Conservation (phyloP, 108 stramenopile species). For the Cyclotella sp. region DNA sequence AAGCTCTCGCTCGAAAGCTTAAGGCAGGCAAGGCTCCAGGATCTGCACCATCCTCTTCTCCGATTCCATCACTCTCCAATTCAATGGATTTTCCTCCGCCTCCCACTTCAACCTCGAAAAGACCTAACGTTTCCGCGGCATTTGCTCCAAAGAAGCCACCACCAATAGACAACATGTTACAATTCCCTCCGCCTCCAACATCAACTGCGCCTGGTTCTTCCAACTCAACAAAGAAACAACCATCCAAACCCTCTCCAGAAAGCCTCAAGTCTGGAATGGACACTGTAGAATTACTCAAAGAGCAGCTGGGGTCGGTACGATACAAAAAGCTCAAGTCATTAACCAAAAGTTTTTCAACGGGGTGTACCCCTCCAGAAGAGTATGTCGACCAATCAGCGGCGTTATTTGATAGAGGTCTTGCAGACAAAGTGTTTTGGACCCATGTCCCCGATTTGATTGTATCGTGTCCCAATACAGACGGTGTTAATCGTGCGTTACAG, state of each 20-base stretch:
- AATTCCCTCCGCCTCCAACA: slow-evolving; percentile 51
- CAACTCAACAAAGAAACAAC: slow-evolving; percentile 6
- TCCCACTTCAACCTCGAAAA: slow-evolving; percentile 30
- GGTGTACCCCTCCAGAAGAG: slow-evolving; percentile 55
- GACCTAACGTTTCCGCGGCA: slow-evolving; percentile 20
- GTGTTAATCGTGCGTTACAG: slow-evolving; percentile 55
- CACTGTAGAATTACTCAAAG: slow-evolving; percentile 76
- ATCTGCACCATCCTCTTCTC: slow-evolving; percentile 8
- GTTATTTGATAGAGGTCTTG: slow-evolving; percentile 75
- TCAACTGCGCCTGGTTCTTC: slow-evolving; percentile 1
- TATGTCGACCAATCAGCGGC: slow-evolving; percentile 76
- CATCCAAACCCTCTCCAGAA: slow-evolving; percentile 17
- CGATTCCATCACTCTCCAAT: slow-evolving; percentile 28
- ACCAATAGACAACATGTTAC: slow-evolving; percentile 53
- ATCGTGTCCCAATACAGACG: slow-evolving; percentile 67
- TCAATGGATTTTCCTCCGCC: slow-evolving; percentile 49
- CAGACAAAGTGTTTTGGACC: slow-evolving; percentile 67
- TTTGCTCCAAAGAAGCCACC: slow-evolving; percentile 52
- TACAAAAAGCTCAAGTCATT: slow-evolving; percentile 82
- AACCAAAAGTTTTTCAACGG: slow-evolving; percentile 75
- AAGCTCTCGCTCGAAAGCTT: slow-evolving; percentile 42
- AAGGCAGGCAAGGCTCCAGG: slow-evolving; percentile 37
- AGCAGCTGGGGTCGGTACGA: slow-evolving; percentile 62
- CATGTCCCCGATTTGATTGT: slow-evolving; percentile 69
- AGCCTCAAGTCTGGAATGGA: slow-evolving; percentile 46